Conservation (phyloP, 176 grass and related monocot species). For the Microstegium vimineum region DNA sequence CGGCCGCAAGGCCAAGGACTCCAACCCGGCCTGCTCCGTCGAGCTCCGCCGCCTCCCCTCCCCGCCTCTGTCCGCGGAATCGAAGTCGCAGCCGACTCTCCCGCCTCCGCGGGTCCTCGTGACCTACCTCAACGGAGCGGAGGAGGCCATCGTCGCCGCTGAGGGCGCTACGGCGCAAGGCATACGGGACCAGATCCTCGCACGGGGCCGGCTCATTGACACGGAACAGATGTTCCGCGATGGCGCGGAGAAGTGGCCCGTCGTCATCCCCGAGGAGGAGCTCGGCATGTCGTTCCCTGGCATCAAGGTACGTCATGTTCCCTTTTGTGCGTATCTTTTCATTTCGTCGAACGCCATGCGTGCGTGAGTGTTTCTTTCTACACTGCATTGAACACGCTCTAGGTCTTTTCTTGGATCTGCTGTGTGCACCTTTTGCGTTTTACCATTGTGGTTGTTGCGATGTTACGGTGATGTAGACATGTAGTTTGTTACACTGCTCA, state of each 20-base stretch:
- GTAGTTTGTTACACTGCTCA: neutral
- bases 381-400: neutral
- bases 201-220: conserved; percentile 65
- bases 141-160: conserved; percentile 65
- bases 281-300: conserved; percentile 69
- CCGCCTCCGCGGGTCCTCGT: conserved; percentile 61
- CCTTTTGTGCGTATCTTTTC: neutral
- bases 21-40: conserved; percentile 86
- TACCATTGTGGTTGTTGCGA: neutral
- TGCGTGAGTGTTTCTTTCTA: neutral
- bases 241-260: conserved; percentile 76
- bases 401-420: neutral
- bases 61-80: neutral
- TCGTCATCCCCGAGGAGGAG: conserved; percentile 81
- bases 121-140: conserved; percentile 74
- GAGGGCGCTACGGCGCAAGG: conserved; percentile 62
- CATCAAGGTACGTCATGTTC: conserved; percentile 46
- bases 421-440: neutral
- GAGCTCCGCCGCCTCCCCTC: conserved; percentile 82
- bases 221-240: conserved; percentile 91
- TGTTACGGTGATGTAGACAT: neutral
- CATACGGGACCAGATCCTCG: conserved; percentile 73
- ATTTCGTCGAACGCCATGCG: conserved; percentile 34
- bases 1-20: conserved; percentile 89
- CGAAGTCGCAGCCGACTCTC: neutral